phyloP scores from a whole-genome alignment of 441 rosid genomes.

The Gossypium schwendimanii region DNA sequence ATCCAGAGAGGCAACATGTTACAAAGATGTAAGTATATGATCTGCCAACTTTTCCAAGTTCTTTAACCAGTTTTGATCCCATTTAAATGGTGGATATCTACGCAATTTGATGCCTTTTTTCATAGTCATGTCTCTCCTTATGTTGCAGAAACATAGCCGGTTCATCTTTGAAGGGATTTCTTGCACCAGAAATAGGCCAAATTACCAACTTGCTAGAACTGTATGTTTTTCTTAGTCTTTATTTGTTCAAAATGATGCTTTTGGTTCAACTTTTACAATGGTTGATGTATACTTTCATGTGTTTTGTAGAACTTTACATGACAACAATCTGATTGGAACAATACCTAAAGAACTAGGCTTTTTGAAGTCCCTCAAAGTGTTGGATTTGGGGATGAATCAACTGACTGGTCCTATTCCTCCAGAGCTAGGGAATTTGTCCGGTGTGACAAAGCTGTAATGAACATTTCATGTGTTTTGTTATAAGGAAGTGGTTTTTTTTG shows the following conservation, averaged over 20 bases:
- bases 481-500: neutral
- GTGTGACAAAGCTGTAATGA: conserved; percentile 45
- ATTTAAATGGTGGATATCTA: neutral
- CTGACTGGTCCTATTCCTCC: conserved; percentile 75
- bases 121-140: conserved; percentile 9
- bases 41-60: neutral
- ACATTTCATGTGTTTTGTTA: neutral
- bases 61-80: conserved; percentile 1
- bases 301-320: conserved; percentile 56
- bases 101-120: conserved; percentile 7
- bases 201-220: conserved; percentile 63
- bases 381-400: conserved; percentile 91
- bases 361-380: conserved; percentile 58
- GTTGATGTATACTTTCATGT: conserved; percentile 15
- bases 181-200: conserved; percentile 76
- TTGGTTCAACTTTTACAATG: neutral
- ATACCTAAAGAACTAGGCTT: conserved; percentile 82
- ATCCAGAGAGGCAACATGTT: conserved; percentile 53
- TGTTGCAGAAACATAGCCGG: conserved; percentile 65
- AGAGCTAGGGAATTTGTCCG: conserved; percentile 62
- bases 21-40: conserved; percentile 60
- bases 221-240: conserved; percentile 34
- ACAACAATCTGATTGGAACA: conserved; percentile 60
- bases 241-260: neutral
- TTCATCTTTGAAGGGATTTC: conserved; percentile 68